Conservation (phyloP, 768 basidiomycete species). For the Phaeotremella skinneri region DNA sequence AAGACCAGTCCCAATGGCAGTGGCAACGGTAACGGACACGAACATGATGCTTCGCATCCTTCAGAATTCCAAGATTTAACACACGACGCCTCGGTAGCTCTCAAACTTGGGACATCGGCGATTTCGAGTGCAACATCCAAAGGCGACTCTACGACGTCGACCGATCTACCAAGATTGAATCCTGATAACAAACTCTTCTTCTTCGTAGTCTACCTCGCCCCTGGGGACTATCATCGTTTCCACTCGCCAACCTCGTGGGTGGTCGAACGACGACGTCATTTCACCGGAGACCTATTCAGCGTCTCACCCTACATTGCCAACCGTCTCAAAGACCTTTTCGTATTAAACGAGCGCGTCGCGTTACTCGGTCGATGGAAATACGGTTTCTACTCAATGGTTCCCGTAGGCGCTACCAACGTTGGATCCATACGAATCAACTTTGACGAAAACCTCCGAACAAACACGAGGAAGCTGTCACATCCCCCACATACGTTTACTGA, state of each 20-base stretch:
- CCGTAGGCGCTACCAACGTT: slow-evolving; percentile 97
- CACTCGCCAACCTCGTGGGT: slow-evolving; percentile 96
- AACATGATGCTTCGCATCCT: slow-evolving; percentile 58
- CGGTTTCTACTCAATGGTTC: slow-evolving; percentile 96
- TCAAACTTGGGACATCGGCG: slow-evolving; percentile 42
- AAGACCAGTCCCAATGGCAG: slow-evolving; percentile 27
- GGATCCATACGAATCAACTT: slow-evolving; percentile 96
- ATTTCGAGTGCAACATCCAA: slow-evolving; percentile 15
- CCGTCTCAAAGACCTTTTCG: slow-evolving; percentile 85
- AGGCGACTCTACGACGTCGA: slow-evolving; percentile 53
- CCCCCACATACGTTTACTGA: slow-evolving; percentile 83
- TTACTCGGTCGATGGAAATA: slow-evolving; percentile 89
- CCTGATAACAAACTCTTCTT: slow-evolving; percentile 86
- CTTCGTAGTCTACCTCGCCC: slow-evolving; percentile 93
- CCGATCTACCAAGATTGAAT: slow-evolving; percentile 54
- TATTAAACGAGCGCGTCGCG: slow-evolving; percentile 96
- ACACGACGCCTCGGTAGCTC: slow-evolving; percentile 72
- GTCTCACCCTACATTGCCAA: slow-evolving; percentile 95
- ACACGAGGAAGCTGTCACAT: slow-evolving; percentile 65
- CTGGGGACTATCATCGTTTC: slow-evolving; percentile 97
- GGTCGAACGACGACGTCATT: slow-evolving; percentile 90
- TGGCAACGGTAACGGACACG: slow-evolving; percentile 18
- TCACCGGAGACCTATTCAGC: slow-evolving; percentile 93
- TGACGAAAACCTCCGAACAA: slow-evolving; percentile 86
- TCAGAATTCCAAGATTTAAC: slow-evolving; percentile 27